Evolutionary conservation across 2,329 filamentous ascomycete genomes (phyloP).

Genomic region (Colletotrichum theobromicola): DNA sequence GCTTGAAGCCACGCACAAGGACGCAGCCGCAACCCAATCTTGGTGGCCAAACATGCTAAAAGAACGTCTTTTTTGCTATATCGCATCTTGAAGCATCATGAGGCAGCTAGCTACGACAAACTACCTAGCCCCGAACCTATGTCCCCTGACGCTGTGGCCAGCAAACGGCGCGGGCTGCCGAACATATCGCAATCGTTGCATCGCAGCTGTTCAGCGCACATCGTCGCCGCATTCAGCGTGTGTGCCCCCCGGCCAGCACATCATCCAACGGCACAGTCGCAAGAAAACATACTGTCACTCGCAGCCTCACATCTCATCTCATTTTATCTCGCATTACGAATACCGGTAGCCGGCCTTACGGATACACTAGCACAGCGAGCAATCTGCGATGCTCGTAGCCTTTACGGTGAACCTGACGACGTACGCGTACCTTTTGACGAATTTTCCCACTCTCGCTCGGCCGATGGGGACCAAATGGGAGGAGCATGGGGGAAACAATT

Average conservation of each 20-base stretch:
- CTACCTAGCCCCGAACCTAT: background rate
- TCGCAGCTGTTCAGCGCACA: background rate
- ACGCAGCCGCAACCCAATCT: background rate
- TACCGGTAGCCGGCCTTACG: background rate
- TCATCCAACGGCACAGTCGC: background rate
- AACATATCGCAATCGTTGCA: background rate
- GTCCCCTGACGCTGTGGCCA: background rate
- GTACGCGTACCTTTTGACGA: background rate
- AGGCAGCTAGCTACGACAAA: background rate
- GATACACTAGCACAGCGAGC: background rate
- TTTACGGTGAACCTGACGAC: background rate
- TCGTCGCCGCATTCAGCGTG: background rate
- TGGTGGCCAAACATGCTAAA: background rate
- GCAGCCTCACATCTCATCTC: background rate
- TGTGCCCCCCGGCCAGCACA: background rate
- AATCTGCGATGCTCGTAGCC: background rate
- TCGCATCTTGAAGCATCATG: background rate
- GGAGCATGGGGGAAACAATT: background rate
- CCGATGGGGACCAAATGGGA: background rate
- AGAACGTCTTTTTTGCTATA: background rate
- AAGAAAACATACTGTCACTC: background rate
- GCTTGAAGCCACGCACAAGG: background rate
- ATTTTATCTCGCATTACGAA: slow-evolving; percentile 6
- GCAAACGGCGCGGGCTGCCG: background rate
- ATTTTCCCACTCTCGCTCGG: background rate